Evolutionary conservation across 2,329 filamentous ascomycete species (phyloP).

Genomic region (Ophiobolus disseminans): DNA sequence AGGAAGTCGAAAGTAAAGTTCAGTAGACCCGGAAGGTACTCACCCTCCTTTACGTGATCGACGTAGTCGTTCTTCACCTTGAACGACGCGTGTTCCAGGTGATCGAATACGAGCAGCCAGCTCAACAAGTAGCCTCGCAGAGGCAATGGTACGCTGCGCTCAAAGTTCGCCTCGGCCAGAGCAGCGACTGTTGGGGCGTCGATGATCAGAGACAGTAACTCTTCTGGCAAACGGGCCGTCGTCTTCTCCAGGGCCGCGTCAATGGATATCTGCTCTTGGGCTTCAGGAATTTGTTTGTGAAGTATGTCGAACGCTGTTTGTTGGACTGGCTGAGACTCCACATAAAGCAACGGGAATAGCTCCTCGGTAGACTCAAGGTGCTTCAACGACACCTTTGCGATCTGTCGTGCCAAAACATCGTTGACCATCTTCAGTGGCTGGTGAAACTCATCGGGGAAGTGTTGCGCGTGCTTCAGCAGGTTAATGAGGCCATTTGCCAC

Average conservation of each 20-base stretch:
- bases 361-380: conserved; percentile 69
- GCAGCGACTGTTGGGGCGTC: conserved; percentile 76
- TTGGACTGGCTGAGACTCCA: conserved; percentile 77
- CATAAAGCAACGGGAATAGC: conserved; percentile 78
- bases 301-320: conserved; percentile 81
- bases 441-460: conserved; percentile 60
- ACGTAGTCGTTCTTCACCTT: conserved; percentile 84
- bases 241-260: conserved; percentile 76
- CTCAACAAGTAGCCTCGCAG: conserved; percentile 84
- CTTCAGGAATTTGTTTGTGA: conserved; percentile 76
- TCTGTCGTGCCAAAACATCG: conserved; percentile 72
- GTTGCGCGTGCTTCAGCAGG: conserved; percentile 65
- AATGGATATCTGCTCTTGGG: conserved; percentile 82
- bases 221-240: conserved; percentile 77
- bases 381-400: conserved; percentile 68
- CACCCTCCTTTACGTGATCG: conserved; percentile 76
- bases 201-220: conserved; percentile 82
- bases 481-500: conserved; percentile 67
- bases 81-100: conserved; percentile 78
- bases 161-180: conserved; percentile 70
- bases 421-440: conserved; percentile 79
- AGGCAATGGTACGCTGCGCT: conserved; percentile 69
- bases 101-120: conserved; percentile 90
- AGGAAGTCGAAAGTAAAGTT: conserved; percentile 85
- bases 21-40: conserved; percentile 72